Conservation (phyloP, 1,284 basidiomycete species). For the Ustilago shanxiensis region DNA sequence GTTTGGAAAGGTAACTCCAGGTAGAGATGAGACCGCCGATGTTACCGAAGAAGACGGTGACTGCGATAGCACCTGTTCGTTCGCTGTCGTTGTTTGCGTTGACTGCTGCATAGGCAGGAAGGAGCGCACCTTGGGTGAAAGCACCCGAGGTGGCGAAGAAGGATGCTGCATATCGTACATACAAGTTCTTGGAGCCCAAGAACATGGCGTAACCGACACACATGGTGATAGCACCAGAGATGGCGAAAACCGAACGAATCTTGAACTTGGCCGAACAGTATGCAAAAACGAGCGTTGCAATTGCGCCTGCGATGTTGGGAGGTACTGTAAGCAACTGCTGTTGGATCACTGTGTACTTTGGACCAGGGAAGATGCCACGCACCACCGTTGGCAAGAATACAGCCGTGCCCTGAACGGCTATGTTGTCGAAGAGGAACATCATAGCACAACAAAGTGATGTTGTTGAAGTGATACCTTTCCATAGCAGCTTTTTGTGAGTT, state of each 20-base stretch:
- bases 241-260: slow-evolving; percentile 60
- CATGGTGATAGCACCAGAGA: slow-evolving; percentile 64
- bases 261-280: slow-evolving; percentile 68
- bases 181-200: slow-evolving; percentile 51
- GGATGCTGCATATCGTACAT: slow-evolving; percentile 60
- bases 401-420: slow-evolving; percentile 55
- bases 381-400: slow-evolving; percentile 70
- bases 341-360: slow-evolving; percentile 62
- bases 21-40: slow-evolving; percentile 64
- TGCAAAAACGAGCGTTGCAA: slow-evolving; percentile 57
- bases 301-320: slow-evolving; percentile 67
- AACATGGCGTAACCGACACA: slow-evolving; percentile 67
- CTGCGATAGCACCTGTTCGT: slow-evolving; percentile 61
- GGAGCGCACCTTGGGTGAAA: slow-evolving; percentile 64
- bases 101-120: slow-evolving; percentile 54
- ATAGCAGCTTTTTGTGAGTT: slow-evolving; percentile 42
- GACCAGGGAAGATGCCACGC: slow-evolving; percentile 67
- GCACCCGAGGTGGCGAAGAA: slow-evolving; percentile 67
- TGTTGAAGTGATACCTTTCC: slow-evolving; percentile 47
- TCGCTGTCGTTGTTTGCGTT: slow-evolving; percentile 67
- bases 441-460: slow-evolving; percentile 57
- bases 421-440: slow-evolving; percentile 71
- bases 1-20: slow-evolving; percentile 59
- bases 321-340: slow-evolving; percentile 71
- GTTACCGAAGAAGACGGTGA: slow-evolving; percentile 66